A percentile compares a stretch with the other conserved stretches of the same genome.
phyloP scores from a whole-genome alignment of 352 stramenopile species.

The Pythium catenulatum region DNA sequence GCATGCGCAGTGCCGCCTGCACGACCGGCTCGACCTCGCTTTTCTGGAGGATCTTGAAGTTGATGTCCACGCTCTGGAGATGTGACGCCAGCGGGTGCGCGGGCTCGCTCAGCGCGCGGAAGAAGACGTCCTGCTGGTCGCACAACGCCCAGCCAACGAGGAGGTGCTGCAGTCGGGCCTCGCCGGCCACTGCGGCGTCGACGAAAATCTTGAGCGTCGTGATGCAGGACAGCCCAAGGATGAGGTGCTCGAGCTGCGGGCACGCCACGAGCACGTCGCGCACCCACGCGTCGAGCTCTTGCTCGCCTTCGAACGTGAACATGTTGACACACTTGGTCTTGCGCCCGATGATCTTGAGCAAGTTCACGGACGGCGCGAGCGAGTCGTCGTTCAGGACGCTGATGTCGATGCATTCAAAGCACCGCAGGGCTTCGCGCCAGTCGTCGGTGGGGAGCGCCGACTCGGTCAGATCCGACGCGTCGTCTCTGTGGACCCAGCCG shows the following conservation, averaged over 20 bases:
- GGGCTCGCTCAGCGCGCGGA: background rate
- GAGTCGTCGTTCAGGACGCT: background rate
- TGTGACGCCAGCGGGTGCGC: background rate
- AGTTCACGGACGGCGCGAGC: background rate
- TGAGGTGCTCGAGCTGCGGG: background rate
- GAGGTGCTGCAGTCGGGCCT: background rate
- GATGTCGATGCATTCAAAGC: background rate
- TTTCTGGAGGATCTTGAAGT: too few relatives aligned
- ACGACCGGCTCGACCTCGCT: too few relatives aligned
- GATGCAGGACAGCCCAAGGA: too few relatives aligned
- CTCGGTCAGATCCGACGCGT: background rate
- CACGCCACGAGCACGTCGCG: background rate
- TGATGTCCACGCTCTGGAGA: background rate
- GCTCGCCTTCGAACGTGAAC: background rate
- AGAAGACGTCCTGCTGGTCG: background rate
- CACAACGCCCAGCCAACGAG: background rate
- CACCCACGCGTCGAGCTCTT: background rate
- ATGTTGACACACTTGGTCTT: background rate
- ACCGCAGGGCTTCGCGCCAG: background rate
- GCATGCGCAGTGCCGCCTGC: too few relatives aligned
- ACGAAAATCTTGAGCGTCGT: background rate
- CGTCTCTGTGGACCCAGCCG: background rate
- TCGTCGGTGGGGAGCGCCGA: background rate
- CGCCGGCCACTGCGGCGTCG: background rate
- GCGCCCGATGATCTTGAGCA: background rate